phyloP scores from a whole-genome alignment of 352 stramenopile species.

The Phytophthora crassamura region DNA sequence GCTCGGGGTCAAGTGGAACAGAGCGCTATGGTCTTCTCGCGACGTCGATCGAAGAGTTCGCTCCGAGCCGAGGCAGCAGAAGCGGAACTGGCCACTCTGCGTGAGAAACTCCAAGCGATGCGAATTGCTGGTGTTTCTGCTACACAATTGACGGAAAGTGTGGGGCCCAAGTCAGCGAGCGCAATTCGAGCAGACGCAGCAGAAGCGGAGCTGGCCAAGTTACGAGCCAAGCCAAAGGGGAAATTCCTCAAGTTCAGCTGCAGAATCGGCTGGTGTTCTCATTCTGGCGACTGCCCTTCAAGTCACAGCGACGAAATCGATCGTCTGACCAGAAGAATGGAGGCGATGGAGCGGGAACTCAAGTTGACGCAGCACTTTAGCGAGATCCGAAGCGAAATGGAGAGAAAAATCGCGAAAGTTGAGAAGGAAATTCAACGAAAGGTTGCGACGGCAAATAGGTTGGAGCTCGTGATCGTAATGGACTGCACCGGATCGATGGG shows the following conservation, averaged over 20 bases:
- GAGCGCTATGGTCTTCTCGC: constrained; percentile 12
- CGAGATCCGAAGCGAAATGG: constrained; percentile 32
- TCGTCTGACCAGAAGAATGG: background rate
- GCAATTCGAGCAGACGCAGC: constrained; percentile 13
- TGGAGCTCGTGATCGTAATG: constrained; percentile 58
- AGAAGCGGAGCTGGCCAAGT: constrained; percentile 10
- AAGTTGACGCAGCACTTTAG: constrained; percentile 22
- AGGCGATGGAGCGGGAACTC: constrained; percentile 12
- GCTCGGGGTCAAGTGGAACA: background rate
- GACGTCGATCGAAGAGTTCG: constrained; percentile 4
- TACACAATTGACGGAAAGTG: background rate
- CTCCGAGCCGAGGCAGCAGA: constrained; percentile 10
- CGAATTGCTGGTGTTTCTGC: background rate
- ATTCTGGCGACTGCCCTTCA: constrained; percentile 6
- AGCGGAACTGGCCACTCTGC: constrained; percentile 8
- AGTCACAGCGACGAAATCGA: background rate
- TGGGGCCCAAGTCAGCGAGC: constrained; percentile 9
- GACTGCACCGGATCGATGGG: constrained; percentile 53
- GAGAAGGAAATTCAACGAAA: constrained; percentile 23
- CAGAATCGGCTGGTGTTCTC: constrained; percentile 22
- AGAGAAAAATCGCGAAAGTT: constrained; percentile 19
- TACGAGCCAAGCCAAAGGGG: background rate
- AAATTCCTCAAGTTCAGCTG: constrained; percentile 18
- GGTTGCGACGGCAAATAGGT: constrained; percentile 21
- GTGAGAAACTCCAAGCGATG: constrained; percentile 15